These are phyloP conservation scores for Arthroderma uncinatum DNA, from an alignment of 2,329 filamentous ascomycete species.

Conservation along the genomic window DNA sequence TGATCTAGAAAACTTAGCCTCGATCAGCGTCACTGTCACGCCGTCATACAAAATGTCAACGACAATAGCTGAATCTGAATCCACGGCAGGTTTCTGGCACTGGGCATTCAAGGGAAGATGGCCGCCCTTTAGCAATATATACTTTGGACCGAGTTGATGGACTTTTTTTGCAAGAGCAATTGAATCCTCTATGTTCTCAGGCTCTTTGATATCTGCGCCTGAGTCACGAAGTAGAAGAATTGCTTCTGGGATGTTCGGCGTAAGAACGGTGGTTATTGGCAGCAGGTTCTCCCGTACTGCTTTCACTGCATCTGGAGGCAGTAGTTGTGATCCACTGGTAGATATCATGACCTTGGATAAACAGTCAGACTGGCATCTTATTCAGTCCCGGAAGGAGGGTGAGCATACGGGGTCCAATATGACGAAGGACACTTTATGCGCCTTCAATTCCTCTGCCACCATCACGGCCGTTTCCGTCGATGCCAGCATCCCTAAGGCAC, in stretches of 20 bases:
- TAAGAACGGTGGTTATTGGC: slow-evolving; percentile 36
- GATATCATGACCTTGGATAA: slow-evolving; percentile 67
- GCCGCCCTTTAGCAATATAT: slow-evolving; percentile 81
- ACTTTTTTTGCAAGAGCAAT: slow-evolving; percentile 57
- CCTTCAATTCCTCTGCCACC: slow-evolving; percentile 52
- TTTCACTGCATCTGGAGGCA: slow-evolving; percentile 34
- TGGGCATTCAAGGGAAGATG: slow-evolving; percentile 67
- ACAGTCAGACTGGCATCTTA: slow-evolving; percentile 5
- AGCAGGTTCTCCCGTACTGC: slow-evolving; percentile 32
- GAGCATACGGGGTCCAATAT: slow-evolving; percentile 64
- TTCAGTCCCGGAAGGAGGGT: neutral
- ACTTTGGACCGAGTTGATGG: slow-evolving; percentile 58
- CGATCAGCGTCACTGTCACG: slow-evolving; percentile 48
- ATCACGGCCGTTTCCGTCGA: slow-evolving; percentile 58
- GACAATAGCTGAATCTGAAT: slow-evolving; percentile 53
- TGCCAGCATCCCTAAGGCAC: slow-evolving; percentile 62
- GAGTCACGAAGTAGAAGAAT: slow-evolving; percentile 35
- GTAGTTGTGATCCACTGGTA: slow-evolving; percentile 38
- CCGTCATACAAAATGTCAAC: slow-evolving; percentile 66
- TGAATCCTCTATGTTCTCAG: slow-evolving; percentile 53
- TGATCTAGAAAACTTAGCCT: slow-evolving; percentile 59
- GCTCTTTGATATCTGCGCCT: slow-evolving; percentile 30
- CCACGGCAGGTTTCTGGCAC: slow-evolving; percentile 45
- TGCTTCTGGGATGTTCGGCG: slow-evolving; percentile 41
- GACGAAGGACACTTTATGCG: slow-evolving; percentile 46